A percentile compares a stretch with the other conserved stretches of the same genome.
These are phyloP conservation scores for Salix caprea DNA, from an alignment of 345 rosid species.

Conservation along the genomic window DNA sequence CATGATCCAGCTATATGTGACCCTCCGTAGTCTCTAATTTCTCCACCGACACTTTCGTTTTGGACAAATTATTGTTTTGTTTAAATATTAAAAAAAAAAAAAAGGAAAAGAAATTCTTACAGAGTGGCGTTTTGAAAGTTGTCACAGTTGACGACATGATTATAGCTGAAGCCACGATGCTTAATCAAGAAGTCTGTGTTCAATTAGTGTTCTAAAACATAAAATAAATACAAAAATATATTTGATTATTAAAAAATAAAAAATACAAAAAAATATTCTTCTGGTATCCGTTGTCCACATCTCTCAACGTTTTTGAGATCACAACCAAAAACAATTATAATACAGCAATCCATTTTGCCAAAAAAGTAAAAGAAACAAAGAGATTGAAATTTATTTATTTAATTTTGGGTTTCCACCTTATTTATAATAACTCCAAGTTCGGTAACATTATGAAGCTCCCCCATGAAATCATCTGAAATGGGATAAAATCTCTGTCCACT, in stretches of 20 bases:
- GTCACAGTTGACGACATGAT: neutral
- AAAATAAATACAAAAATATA: too few relatives aligned
- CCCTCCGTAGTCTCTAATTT: neutral
- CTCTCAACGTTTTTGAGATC: too few relatives aligned
- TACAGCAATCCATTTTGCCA: too few relatives aligned
- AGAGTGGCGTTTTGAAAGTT: constrained; percentile 6
- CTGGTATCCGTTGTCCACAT: too few relatives aligned
- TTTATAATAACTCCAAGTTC: too few relatives aligned
- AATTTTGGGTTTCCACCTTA: neutral
- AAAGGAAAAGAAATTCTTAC: neutral
- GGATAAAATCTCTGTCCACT: neutral
- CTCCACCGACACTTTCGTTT: constrained; percentile 20
- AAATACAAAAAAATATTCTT: too few relatives aligned
- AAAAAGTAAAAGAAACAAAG: neutral
- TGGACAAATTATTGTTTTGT: neutral
- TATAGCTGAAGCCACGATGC: constrained; percentile 1
- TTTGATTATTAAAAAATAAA: too few relatives aligned
- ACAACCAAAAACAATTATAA: too few relatives aligned
- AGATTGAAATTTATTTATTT: neutral
- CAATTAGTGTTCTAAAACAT: too few relatives aligned
- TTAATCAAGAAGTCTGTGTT: too few relatives aligned
- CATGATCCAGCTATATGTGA: too few relatives aligned
- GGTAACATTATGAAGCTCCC: neutral
- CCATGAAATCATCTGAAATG: neutral
- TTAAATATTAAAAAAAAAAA: neutral